Evolutionary conservation across 129 eudicot species (phyloP), one percentile per base, ranked within the genome.

Genomic region (Silybum marianum): DNA sequence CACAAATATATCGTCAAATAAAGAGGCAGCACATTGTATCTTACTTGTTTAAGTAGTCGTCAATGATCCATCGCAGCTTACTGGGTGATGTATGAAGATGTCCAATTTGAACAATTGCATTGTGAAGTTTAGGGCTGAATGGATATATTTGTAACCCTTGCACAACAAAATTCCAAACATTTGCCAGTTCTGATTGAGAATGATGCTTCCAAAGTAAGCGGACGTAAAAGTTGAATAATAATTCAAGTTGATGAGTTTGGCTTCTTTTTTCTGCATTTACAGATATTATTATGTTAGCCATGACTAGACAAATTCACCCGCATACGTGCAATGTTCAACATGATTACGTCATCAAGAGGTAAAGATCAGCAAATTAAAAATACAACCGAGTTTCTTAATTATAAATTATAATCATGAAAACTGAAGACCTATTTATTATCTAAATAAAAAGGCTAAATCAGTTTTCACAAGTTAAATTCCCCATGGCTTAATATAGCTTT

Each of bases 111-210:
- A 92, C 75, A 42, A 95, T 68, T 77, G 88, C 82, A 42, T 36
- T 70, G 72, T 89, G 84, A 24, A 95, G 89, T 72, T 87, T 79
- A 2, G 95, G 88, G 74, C 89, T 91, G 75, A 48, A 79, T 32
- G 99, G 97, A 78, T 95, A 92, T 22, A 95, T 78, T 63, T 89
- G 90, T 85, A 95, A 77, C 62, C 98, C 99, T 84, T 87, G 89
- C 63, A 85, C 71, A 79, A 95, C 82, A 76, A 73, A 77, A 13
- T 84, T 91, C 94, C 97, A 91, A 21, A 92, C 80, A 25, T 81
- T 87, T 22, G 90, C 82, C 28, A 93, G 26, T 67, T 81, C 83
- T 84, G 92, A 79, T 74, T 87, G 86, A 71, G 79, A 66, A 82
- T 48, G 86, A 79, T 95, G 87, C 81, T 82, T 89, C 84, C 90